Conservation (phyloP, 2,329 filamentous ascomycete species). For the Xylaria arbuscula region DNA sequence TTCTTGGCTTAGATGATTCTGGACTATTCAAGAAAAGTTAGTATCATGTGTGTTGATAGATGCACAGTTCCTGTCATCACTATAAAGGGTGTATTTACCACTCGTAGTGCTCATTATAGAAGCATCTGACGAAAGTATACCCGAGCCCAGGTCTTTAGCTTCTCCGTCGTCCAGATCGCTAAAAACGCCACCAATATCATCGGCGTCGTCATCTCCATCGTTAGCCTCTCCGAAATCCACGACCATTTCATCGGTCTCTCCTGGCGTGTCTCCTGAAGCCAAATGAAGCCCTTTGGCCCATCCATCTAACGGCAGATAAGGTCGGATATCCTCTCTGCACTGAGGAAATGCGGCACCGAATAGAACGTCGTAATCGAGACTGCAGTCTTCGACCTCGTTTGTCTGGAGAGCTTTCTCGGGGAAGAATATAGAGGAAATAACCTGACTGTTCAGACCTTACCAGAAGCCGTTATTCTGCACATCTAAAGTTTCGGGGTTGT, state of each 20-base stretch:
- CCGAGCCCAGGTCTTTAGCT: not conserved
- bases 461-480: not conserved
- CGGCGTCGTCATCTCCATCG: not conserved
- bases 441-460: not conserved
- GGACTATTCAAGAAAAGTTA: not conserved
- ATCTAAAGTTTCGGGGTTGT: not conserved
- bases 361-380: not conserved
- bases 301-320: not conserved
- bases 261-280: too few species aligned
- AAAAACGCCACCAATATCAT: not conserved
- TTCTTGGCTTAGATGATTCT: too few species aligned
- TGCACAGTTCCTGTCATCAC: not conserved
- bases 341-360: not conserved
- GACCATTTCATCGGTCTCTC: not conserved
- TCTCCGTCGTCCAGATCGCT: not conserved
- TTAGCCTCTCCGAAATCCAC: not conserved
- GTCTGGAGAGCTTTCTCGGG: not conserved
- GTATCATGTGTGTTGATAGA: not conserved
- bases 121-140: not conserved
- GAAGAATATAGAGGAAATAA: not conserved
- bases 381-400: not conserved
- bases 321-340: not conserved
- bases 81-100: not conserved
- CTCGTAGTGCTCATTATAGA: not conserved
- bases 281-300: not conserved